These are phyloP conservation scores for Pulveroboletus sp. DNA, from an alignment of 768 basidiomycete genomes.

Conservation along the genomic window DNA sequence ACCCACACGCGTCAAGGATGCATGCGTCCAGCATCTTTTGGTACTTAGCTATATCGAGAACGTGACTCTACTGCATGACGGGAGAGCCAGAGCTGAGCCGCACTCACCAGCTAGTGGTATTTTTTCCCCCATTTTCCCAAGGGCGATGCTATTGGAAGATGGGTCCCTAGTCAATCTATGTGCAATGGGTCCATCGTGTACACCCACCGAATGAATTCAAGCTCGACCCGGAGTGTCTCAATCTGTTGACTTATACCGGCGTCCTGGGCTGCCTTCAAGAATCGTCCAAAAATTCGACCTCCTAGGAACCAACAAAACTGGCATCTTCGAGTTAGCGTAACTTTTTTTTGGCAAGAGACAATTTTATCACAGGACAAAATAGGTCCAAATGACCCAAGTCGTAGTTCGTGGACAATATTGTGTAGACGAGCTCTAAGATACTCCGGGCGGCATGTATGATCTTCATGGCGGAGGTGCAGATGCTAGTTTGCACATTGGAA, in stretches of 20 bases:
- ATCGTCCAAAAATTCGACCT: slow-evolving; percentile 63
- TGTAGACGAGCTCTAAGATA: slow-evolving; percentile 64
- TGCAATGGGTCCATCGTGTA: not conserved
- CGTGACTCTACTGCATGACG: not conserved
- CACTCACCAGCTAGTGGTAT: slow-evolving; percentile 57
- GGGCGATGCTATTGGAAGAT: slow-evolving; percentile 42
- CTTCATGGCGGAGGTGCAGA: slow-evolving; percentile 66
- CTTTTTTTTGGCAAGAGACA: not conserved
- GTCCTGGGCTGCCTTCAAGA: slow-evolving; percentile 60
- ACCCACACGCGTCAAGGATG: slow-evolving; percentile 10
- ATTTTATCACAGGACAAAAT: slow-evolving; percentile 58
- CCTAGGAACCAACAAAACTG: slow-evolving; percentile 69
- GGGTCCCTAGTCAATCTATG: not conserved
- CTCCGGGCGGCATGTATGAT: slow-evolving; percentile 63
- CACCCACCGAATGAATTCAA: slow-evolving; percentile 65
- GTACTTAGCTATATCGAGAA: slow-evolving; percentile 17
- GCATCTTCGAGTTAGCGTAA: not conserved
- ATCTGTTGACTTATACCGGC: slow-evolving; percentile 54
- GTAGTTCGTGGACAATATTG: slow-evolving; percentile 64
- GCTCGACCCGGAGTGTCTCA: slow-evolving; percentile 55
- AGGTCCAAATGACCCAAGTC: slow-evolving; percentile 66
- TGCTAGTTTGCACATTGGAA: slow-evolving; percentile 52
- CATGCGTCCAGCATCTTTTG: slow-evolving; percentile 20
- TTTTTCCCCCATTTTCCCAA: slow-evolving; percentile 60
- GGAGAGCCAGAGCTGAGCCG: not conserved